Conservation (phyloP, 306 rosid species). For the Morella rubra region DNA sequence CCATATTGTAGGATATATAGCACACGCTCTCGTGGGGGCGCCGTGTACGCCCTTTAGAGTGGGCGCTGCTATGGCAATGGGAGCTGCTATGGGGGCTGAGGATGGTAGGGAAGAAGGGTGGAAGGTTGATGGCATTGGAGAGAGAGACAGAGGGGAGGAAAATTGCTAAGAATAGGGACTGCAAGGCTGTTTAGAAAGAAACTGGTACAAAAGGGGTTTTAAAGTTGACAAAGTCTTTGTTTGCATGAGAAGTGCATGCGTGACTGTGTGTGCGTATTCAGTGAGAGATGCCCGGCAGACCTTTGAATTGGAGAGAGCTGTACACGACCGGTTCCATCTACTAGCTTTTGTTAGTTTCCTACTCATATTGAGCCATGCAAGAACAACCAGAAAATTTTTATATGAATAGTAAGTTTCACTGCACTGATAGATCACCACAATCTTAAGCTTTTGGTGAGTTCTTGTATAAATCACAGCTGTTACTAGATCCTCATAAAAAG, state of each 20-base stretch:
- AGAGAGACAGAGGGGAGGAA: slow-evolving; percentile 4
- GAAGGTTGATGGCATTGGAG: slow-evolving; percentile 41
- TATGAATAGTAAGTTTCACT: no score
- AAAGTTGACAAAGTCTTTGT: slow-evolving; percentile 52
- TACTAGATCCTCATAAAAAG: no score
- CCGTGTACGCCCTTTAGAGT: slow-evolving; percentile 49
- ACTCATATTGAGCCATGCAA: no score
- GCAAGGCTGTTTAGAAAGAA: slow-evolving; percentile 11
- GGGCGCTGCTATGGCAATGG: slow-evolving; percentile 29
- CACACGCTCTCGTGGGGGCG: slow-evolving; percentile 42
- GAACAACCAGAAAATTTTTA: no score
- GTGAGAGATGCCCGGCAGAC: slow-evolving; percentile 44
- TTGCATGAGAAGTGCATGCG: slow-evolving; percentile 15
- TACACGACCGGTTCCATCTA: no score
- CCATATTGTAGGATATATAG: slow-evolving; percentile 35
- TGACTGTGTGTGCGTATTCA: not conserved
- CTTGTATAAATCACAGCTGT: no score
- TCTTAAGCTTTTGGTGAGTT: no score
- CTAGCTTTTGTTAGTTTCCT: slow-evolving; percentile 22
- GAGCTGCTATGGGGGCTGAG: slow-evolving; percentile 17
- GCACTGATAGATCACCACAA: no score
- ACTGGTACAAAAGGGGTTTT: slow-evolving; percentile 7
- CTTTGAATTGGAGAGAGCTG: slow-evolving; percentile 21
- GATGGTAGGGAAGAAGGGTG: slow-evolving; percentile 25
- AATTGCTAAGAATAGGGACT: slow-evolving; percentile 42